phyloP scores from a whole-genome alignment of 2,329 filamentous ascomycete genomes.

The Penicillium rolfsii region DNA sequence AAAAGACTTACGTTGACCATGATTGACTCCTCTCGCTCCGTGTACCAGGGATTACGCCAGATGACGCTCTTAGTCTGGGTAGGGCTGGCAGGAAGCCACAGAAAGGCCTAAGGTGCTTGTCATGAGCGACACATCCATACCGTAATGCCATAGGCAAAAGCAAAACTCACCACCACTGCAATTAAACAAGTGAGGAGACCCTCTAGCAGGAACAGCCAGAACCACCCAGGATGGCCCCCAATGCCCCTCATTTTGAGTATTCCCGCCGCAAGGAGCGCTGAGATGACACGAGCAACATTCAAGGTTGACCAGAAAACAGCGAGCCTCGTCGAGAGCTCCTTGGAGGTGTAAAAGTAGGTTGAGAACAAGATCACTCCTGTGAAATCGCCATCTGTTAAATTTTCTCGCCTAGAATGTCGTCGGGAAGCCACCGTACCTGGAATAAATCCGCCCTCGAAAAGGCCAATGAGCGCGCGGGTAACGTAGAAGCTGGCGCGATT shows the following conservation, averaged over 20 bases:
- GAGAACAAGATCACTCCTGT: conserved; percentile 2
- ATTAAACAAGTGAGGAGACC: conserved; percentile 10
- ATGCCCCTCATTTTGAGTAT: conserved; percentile 15
- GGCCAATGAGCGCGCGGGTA: conserved; percentile 49
- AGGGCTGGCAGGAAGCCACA: conserved; percentile 64
- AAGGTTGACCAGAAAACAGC: conserved; percentile 10
- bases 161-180: conserved; percentile 1
- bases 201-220: conserved; percentile 15
- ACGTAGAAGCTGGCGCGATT: conserved; percentile 48
- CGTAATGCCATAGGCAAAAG: neutral
- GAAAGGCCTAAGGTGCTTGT: conserved; percentile 12
- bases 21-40: conserved; percentile 65
- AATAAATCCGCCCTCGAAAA: conserved; percentile 54
- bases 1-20: conserved; percentile 57
- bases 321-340: conserved; percentile 6
- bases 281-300: conserved; percentile 11
- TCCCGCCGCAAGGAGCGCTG: conserved; percentile 12
- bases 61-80: conserved; percentile 64
- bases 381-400: neutral
- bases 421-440: conserved; percentile 21
- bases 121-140: neutral
- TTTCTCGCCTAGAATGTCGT: neutral
- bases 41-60: conserved; percentile 64
- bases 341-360: conserved; percentile 5
- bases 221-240: conserved; percentile 11